phyloP scores from a whole-genome alignment of 2,329 filamentous ascomycete species.

The Exutisphaerella laricina region DNA sequence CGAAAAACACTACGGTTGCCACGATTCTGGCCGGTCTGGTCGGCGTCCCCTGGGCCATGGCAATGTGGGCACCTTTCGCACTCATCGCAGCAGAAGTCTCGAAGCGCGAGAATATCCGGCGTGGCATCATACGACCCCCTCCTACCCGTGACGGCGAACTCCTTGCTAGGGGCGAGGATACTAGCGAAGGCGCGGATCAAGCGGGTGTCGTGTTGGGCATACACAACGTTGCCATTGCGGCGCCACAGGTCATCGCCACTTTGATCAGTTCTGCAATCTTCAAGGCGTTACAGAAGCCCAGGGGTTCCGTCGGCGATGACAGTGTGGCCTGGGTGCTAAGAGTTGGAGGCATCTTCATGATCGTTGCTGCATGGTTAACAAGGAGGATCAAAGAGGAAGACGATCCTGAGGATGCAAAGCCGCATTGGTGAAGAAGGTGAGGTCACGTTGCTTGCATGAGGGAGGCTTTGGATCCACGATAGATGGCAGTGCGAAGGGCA shows the following conservation, averaged over 20 bases:
- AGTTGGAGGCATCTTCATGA: constrained; percentile 71
- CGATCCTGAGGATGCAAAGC: constrained; percentile 8
- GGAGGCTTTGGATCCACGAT: neutral
- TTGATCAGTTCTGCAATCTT: constrained; percentile 80
- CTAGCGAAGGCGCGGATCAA: constrained; percentile 59
- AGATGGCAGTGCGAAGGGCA: neutral
- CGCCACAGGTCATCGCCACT: constrained; percentile 86
- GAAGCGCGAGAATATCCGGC: constrained; percentile 65
- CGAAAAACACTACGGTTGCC: constrained; percentile 63
- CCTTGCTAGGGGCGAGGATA: constrained; percentile 44
- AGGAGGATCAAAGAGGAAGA: constrained; percentile 17
- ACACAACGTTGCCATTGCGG: constrained; percentile 90
- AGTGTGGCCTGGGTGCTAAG: constrained; percentile 83
- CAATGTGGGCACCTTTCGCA: constrained; percentile 91
- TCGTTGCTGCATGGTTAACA: constrained; percentile 57
- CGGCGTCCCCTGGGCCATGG: constrained; percentile 80
- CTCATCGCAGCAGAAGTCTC: constrained; percentile 91
- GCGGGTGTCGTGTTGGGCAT: constrained; percentile 89
- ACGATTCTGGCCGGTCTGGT: constrained; percentile 74
- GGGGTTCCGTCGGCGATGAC: constrained; percentile 75
- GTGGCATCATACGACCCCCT: constrained; percentile 42
- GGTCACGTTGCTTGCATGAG: neutral
- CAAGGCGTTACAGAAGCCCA: constrained; percentile 76
- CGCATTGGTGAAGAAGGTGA: constrained; percentile 6
- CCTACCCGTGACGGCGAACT: constrained; percentile 33